Conservation (phyloP, 352 stramenopile genomes). For the Pythium folliculosum region DNA sequence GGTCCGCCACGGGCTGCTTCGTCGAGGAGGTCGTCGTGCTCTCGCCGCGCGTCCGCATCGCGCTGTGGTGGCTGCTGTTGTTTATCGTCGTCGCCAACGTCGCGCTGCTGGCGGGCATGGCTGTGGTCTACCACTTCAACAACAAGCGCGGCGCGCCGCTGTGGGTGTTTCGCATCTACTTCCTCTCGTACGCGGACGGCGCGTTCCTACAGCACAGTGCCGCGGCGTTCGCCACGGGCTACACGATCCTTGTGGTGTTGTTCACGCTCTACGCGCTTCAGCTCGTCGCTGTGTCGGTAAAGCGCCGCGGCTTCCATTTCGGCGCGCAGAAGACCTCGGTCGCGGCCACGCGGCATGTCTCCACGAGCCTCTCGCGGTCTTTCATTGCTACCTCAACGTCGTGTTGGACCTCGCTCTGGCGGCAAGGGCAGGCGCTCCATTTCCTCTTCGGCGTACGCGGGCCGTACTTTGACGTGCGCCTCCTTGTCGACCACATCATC, state of each 20-base stretch:
- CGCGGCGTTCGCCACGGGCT: neutral
- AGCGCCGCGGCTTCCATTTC: neutral
- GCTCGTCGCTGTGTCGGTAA: neutral
- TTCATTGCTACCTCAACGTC: neutral
- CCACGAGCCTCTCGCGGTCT: neutral
- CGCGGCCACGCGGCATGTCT: neutral
- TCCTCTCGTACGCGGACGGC: neutral
- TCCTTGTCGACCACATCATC: neutral
- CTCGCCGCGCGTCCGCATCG: neutral
- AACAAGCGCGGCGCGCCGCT: neutral
- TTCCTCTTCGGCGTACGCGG: neutral
- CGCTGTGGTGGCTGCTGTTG: neutral
- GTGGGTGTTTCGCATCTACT: slow-evolving; percentile 7
- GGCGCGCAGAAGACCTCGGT: neutral
- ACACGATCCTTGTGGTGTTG: neutral
- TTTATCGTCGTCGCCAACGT: neutral
- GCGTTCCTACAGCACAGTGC: neutral
- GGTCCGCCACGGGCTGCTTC: too few relatives aligned
- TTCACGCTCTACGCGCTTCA: neutral
- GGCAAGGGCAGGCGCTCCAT: neutral
- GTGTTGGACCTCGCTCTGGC: neutral
- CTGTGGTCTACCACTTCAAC: neutral
- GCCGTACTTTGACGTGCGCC: slow-evolving; percentile 1
- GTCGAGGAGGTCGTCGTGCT: neutral
- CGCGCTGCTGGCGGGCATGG: neutral